Percentiles rank a stretch among this genome's conserved stretches.
Evolutionary conservation across 2,329 filamentous ascomycete species (phyloP).

Genomic region (Fusarium transvaalense): DNA sequence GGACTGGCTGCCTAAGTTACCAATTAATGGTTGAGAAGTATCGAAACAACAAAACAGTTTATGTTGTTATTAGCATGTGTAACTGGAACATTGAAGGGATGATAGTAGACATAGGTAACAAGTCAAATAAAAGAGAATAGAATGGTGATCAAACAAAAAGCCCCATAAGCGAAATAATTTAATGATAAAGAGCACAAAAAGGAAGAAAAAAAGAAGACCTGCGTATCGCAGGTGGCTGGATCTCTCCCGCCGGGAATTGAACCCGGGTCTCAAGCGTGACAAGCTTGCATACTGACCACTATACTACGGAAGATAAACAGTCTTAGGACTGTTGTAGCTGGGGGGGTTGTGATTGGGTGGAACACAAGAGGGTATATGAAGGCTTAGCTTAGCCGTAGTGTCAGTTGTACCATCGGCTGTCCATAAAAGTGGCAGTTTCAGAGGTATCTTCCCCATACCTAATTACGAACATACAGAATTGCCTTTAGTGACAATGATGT

Average conservation of each 20-base stretch:
- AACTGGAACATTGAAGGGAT: not conserved
- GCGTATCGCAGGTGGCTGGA: slow-evolving; percentile 25
- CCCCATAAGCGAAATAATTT: fast-evolving
- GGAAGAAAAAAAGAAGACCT: slow-evolving; percentile 6
- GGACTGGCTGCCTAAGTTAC: not conserved
- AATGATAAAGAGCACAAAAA: fast-evolving
- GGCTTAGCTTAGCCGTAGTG: too few relatives aligned
- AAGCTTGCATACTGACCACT: slow-evolving; percentile 31
- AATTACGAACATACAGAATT: too few relatives aligned
- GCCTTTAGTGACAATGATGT: too few relatives aligned
- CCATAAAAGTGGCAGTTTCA: too few relatives aligned
- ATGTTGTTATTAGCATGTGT: not conserved
- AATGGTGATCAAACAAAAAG: slow-evolving; percentile 4
- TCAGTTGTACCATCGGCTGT: not conserved
- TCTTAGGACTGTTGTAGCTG: slow-evolving; percentile 20
- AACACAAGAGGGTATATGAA: fast-evolving
- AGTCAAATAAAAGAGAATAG: not conserved
- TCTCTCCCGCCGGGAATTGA: slow-evolving; percentile 31
- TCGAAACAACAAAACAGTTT: not conserved
- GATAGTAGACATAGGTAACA: not conserved
- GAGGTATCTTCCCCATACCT: too few relatives aligned
- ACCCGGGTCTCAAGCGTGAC: slow-evolving; percentile 28
- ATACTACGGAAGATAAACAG: slow-evolving; percentile 29
- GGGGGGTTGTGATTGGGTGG: slow-evolving; percentile 4
- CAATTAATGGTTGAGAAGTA: not conserved